Conservation (phyloP, 805 yeast genomes). For the Phaffomyces opuntiae region DNA sequence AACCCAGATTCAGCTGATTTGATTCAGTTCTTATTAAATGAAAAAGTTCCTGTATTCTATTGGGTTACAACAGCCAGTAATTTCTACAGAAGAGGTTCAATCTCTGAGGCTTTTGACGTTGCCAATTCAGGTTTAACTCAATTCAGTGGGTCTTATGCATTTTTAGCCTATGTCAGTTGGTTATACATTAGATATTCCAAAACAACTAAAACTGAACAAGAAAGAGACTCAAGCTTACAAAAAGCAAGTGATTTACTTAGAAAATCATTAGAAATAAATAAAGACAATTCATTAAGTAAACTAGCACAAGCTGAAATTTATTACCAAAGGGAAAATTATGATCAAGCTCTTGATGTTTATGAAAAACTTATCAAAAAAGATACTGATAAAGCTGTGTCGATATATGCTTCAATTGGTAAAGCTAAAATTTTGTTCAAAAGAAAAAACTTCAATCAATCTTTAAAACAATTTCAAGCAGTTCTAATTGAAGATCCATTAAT, state of each 20-base stretch:
- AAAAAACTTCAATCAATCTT: slow-evolving; percentile 64
- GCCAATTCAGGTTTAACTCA: slow-evolving; percentile 7
- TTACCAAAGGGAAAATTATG: slow-evolving; percentile 53
- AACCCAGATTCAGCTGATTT: slow-evolving; percentile 86
- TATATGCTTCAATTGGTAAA: slow-evolving; percentile 73
- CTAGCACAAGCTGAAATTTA: slow-evolving; percentile 64
- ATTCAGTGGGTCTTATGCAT: slow-evolving; percentile 23
- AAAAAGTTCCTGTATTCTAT: slow-evolving; percentile 64
- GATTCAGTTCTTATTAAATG: slow-evolving; percentile 70
- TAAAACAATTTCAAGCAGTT: slow-evolving; percentile 78
- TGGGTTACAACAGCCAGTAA: slow-evolving; percentile 85
- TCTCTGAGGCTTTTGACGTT: slow-evolving; percentile 46
- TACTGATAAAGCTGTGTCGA: slow-evolving; percentile 49
- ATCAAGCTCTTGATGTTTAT: slow-evolving; percentile 62
- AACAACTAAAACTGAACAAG: slow-evolving; percentile 14
- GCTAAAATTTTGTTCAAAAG: slow-evolving; percentile 75
- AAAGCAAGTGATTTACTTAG: slow-evolving; percentile 40
- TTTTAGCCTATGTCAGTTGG: slow-evolving; percentile 71
- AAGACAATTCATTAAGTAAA: slow-evolving; percentile 40
- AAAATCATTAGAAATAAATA: slow-evolving; percentile 40
- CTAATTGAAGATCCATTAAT: slow-evolving; percentile 68
- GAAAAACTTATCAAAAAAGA: slow-evolving; percentile 48
- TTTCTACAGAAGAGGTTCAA: slow-evolving; percentile 55
- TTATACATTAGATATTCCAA: slow-evolving; percentile 45
- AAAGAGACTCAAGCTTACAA: slow-evolving; percentile 27